These are phyloP conservation scores for Paecilomyces dactylethromorphus DNA, from an alignment of 2,329 filamentous ascomycete species.

Conservation along the genomic window DNA sequence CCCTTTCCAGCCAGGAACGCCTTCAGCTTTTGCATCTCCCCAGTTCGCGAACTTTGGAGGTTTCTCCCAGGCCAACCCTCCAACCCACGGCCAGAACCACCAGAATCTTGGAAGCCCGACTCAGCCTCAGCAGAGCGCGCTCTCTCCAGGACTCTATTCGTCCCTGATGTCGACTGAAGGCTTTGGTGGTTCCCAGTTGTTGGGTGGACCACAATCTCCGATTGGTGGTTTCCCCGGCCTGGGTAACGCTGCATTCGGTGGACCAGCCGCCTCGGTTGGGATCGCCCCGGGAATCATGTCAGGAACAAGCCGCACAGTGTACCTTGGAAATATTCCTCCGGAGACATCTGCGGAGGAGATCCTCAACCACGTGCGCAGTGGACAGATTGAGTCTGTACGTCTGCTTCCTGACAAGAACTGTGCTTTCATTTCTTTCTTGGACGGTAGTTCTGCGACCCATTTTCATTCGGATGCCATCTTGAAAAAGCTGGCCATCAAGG, in stretches of 20 bases:
- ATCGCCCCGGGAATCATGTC: conserved; percentile 75
- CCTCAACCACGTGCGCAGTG: conserved; percentile 88
- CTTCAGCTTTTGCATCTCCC: conserved; percentile 79
- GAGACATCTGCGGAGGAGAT: conserved; percentile 97
- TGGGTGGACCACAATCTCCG: conserved; percentile 77
- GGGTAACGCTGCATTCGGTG: conserved; percentile 51
- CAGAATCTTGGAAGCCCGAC: conserved; percentile 64
- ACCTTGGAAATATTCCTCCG: conserved; percentile 95
- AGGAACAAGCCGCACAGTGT: conserved; percentile 91
- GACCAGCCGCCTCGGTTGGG: conserved; percentile 67
- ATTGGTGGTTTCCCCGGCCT: conserved; percentile 66
- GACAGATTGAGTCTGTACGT: conserved; percentile 97
- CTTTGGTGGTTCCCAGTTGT: conserved; percentile 72
- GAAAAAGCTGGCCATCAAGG: conserved; percentile 98
- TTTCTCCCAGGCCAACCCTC: conserved; percentile 59
- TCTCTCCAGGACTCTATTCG: conserved; percentile 80
- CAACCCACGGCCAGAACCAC: conserved; percentile 49
- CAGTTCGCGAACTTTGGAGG: conserved; percentile 81
- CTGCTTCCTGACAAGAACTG: conserved; percentile 98
- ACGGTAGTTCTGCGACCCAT: conserved; percentile 94
- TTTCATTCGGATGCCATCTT: conserved; percentile 99
- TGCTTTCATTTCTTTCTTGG: conserved; percentile 97
- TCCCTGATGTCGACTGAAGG: conserved; percentile 78
- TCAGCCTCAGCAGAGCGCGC: conserved; percentile 57
- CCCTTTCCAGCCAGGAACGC: conserved; percentile 92